A percentile compares a stretch with the other conserved stretches of the same genome.
phyloP scores from a whole-genome alignment of 1,284 basidiomycete species.

The Schizophyllum commune region DNA sequence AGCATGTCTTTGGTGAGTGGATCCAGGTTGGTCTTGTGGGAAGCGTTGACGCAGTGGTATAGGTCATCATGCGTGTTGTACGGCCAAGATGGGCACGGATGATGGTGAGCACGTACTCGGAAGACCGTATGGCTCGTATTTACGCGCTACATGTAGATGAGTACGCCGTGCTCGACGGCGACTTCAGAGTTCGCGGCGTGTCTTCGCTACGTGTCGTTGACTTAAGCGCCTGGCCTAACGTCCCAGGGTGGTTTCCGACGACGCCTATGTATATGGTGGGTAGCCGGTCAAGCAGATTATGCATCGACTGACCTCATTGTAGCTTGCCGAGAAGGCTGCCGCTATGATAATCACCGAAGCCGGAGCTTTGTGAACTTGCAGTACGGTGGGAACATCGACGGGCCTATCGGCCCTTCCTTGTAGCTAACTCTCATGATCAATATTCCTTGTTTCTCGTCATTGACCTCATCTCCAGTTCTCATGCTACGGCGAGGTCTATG shows the following conservation, averaged over 20 bases:
- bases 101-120: slow-evolving; percentile 11
- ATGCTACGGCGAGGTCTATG: no score
- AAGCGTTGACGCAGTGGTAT: neutral
- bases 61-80: slow-evolving; percentile 24
- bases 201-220: slow-evolving; percentile 20
- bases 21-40: neutral
- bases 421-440: no score
- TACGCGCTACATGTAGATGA: slow-evolving; percentile 11
- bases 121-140: neutral
- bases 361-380: no score
- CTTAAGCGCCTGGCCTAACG: slow-evolving; percentile 19
- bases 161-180: slow-evolving; percentile 19
- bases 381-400: no score
- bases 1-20: slow-evolving; percentile 15
- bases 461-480: no score
- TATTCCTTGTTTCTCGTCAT: no score
- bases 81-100: slow-evolving; percentile 19
- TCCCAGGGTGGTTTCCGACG: slow-evolving; percentile 22
- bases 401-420: no score
- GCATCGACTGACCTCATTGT: no score
- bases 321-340: no score
- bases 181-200: slow-evolving; percentile 22
- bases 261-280: slow-evolving; percentile 12
- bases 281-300: neutral
- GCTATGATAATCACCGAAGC: no score